Evolutionary conservation across 1,284 basidiomycete species (phyloP), one percentile per base, ranked within the genome.

Genomic region (Inonotus hispidus): DNA sequence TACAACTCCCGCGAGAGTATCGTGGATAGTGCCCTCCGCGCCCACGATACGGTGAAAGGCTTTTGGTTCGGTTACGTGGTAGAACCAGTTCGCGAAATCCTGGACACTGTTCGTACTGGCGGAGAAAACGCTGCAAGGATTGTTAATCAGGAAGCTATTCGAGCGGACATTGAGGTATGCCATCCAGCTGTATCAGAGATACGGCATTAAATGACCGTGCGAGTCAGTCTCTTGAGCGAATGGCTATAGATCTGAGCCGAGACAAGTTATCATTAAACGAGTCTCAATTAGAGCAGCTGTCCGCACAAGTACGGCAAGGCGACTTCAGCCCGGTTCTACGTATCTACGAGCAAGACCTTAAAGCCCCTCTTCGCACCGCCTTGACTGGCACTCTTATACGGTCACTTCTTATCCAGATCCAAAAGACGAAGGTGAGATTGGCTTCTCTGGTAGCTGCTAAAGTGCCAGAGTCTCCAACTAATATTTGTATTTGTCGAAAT

Each of bases 261-360:
- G 96, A 98, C 66, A 87, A 92, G 69, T 75, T 93, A 56, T 75
- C 80, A 6, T 87, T 90, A 62, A 75, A 77, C 1, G 76, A 81
- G 1, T 74, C 78, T 1, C 84, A 92, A 68, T 78, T 98, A 27
- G 78, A 79, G 2, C 77, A 75, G 5, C 76, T 98, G 7, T 82
- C 88, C 1, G 69, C 72, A 14, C 84, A 88, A 66, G 85, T 98
- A 53, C 80, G 82, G 43, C 74, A 82, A 38, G 96, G 96, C 0
- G 93, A 98, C 72, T 77, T 99, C 66, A 95, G 94, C 1, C 81
- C 90, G 10, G 90, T 98, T 8, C 81, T 98, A 67, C 80, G 88
- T 68, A 83, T 95, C 10, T 98, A 97, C 71, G 96, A 99, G 75
- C 82, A 89, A 64, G 94, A 98, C 68, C 92, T 99, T 74, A 90